Percentiles rank a stretch among this genome's conserved stretches.
These are phyloP conservation scores for Suhomyces faveliae DNA, from an alignment of 805 yeast species.

Conservation along the genomic window DNA sequence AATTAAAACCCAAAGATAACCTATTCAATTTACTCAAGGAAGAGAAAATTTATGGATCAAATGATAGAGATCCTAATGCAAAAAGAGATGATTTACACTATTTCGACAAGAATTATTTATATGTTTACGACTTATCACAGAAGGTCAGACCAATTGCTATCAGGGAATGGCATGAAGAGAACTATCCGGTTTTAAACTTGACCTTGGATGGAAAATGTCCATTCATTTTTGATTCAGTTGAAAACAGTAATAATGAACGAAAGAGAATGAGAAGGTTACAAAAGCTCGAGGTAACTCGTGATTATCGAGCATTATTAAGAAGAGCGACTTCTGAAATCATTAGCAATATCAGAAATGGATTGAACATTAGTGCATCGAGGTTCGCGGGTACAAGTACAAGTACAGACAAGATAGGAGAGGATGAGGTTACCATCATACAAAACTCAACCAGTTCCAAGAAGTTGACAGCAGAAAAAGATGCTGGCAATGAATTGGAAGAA, in stretches of 20 bases:
- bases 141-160: slow-evolving; percentile 75
- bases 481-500: slow-evolving; percentile 8
- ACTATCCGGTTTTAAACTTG: slow-evolving; percentile 54
- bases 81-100: slow-evolving; percentile 81
- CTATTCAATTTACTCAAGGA: slow-evolving; percentile 62
- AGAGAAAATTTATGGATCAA: slow-evolving; percentile 82
- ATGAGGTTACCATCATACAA: slow-evolving; percentile 16
- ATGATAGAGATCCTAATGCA: slow-evolving; percentile 85
- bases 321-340: slow-evolving; percentile 34
- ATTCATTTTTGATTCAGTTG: slow-evolving; percentile 61
- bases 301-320: slow-evolving; percentile 39
- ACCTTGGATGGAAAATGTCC: slow-evolving; percentile 80
- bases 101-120: slow-evolving; percentile 67
- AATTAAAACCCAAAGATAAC: slow-evolving; percentile 17
- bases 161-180: slow-evolving; percentile 69
- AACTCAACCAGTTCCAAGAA: slow-evolving; percentile 10
- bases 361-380: slow-evolving; percentile 11
- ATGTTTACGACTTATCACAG: slow-evolving; percentile 78
- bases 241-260: slow-evolving; percentile 38
- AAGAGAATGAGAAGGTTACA: slow-evolving; percentile 39
- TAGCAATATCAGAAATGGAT: slow-evolving; percentile 24
- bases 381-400: slow-evolving; percentile 28
- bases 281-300: slow-evolving; percentile 41
- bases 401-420: slow-evolving; percentile 21
- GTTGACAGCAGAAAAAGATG: slow-evolving; percentile 6